Percentiles rank a stretch among this genome's conserved stretches.
These are phyloP conservation scores for Citrus sp. DNA, from an alignment of 345 rosid genomes.

Conservation along the genomic window DNA sequence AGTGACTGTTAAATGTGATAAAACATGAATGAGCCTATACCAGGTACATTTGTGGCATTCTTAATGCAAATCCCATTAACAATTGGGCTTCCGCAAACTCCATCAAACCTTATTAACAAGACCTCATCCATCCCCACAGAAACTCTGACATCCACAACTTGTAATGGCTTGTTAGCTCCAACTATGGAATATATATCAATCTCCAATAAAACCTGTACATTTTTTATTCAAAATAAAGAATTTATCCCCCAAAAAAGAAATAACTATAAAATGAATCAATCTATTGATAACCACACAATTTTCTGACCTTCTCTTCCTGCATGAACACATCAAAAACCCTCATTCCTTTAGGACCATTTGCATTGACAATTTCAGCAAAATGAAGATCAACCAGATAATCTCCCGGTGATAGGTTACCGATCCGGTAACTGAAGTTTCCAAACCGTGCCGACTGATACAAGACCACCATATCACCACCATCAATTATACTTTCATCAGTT, in stretches of 20 bases:
- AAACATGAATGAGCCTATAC: conserved; percentile 14
- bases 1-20: not conserved
- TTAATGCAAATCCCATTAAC: conserved; percentile 45
- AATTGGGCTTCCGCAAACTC: conserved; percentile 36
- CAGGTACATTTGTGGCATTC: conserved; percentile 23
- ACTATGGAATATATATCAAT: conserved; percentile 43
- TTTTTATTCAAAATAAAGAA: not conserved
- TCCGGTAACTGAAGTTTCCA: conserved; percentile 34
- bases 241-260: no score
- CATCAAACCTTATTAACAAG: conserved; percentile 33
- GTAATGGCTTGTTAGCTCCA: conserved; percentile 46
- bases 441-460: conserved; percentile 45
- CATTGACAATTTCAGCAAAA: conserved; percentile 47
- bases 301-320: conserved; percentile 44
- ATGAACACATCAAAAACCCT: conserved; percentile 45
- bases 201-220: conserved; percentile 38
- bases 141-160: conserved; percentile 34
- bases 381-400: conserved; percentile 48
- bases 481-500: conserved; percentile 33
- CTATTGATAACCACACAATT: not conserved
- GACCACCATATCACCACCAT: conserved; percentile 35
- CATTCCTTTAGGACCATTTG: conserved; percentile 49
- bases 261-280: not conserved
- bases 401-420: conserved; percentile 28
- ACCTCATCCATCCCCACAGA: conserved; percentile 30